Conservation (phyloP, 257 asterid species). For the Apocynum venetum region DNA sequence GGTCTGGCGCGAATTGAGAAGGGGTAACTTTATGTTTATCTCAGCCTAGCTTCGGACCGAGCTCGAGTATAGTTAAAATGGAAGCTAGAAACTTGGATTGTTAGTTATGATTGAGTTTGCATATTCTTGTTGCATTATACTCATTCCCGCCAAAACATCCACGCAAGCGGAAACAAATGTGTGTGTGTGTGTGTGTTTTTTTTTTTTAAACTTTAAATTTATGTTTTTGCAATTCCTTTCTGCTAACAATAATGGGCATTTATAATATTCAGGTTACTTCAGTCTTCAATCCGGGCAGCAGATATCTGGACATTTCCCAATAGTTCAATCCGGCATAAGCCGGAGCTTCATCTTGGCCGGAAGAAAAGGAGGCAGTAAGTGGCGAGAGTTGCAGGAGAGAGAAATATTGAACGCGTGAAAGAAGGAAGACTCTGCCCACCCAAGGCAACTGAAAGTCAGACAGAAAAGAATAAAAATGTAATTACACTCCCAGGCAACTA, state of each 20-base stretch:
- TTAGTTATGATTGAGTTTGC: neutral
- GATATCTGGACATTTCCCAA: constrained; percentile 21
- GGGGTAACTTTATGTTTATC: neutral
- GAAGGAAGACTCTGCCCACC: too few relatives aligned
- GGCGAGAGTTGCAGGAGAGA: too few relatives aligned
- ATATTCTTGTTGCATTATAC: neutral
- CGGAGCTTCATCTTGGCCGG: too few relatives aligned
- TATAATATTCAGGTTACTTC: constrained; percentile 35
- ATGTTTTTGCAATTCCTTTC: neutral
- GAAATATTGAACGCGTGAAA: too few relatives aligned
- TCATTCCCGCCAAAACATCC: neutral
- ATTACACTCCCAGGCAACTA: too few relatives aligned
- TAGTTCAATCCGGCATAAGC: neutral
- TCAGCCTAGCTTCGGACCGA: neutral
- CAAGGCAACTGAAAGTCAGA: too few relatives aligned
- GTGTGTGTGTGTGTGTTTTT: too few relatives aligned
- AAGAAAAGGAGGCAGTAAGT: too few relatives aligned
- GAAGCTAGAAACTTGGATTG: neutral
- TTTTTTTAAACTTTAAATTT: neutral
- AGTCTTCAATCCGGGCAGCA: constrained; percentile 9
- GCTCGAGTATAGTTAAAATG: neutral
- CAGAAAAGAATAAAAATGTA: too few relatives aligned
- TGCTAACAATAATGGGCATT: constrained; percentile 10
- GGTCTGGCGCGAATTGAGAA: neutral
- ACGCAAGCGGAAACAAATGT: neutral